Percentiles rank a stretch among this genome's conserved stretches.
Evolutionary conservation across 2,329 filamentous ascomycete genomes (phyloP).

Genomic region (Sodiomyces alkalinus): DNA sequence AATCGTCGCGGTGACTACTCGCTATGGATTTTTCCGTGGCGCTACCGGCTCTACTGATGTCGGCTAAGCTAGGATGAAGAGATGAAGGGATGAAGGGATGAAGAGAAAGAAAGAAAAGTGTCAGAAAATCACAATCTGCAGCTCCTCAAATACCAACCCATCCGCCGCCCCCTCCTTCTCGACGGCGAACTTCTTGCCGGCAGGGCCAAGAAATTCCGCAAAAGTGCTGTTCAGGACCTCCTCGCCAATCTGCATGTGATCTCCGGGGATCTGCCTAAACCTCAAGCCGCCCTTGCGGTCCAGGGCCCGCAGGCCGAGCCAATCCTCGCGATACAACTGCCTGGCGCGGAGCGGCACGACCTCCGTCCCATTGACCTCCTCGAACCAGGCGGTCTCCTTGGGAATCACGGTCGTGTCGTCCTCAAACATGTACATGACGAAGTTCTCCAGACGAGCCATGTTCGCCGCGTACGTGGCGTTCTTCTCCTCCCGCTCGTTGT

Average conservation of each 20-base stretch:
- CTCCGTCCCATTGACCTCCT: constrained; percentile 62
- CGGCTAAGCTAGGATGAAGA: too few relatives aligned
- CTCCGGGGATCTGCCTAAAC: constrained; percentile 58
- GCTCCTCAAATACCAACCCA: too few relatives aligned
- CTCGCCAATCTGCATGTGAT: constrained; percentile 69
- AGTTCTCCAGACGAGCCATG: constrained; percentile 52
- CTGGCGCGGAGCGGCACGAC: constrained; percentile 54
- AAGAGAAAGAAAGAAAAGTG: too few relatives aligned
- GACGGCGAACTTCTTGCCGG: constrained; percentile 19
- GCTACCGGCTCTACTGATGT: too few relatives aligned
- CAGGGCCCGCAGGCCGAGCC: constrained; percentile 70
- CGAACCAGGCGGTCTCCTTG: constrained; percentile 84
- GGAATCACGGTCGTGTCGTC: constrained; percentile 78
- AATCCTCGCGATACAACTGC: constrained; percentile 74
- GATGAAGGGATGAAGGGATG: too few relatives aligned
- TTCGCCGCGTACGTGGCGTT: constrained; percentile 60
- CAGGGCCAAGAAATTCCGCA: constrained; percentile 46
- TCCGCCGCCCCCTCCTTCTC: too few relatives aligned
- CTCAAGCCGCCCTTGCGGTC: constrained; percentile 66
- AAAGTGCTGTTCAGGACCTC: constrained; percentile 53
- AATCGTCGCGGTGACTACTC: too few relatives aligned
- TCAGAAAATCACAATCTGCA: too few relatives aligned
- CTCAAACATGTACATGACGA: constrained; percentile 82
- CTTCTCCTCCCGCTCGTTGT: constrained; percentile 73
- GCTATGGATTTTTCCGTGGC: too few relatives aligned